Evolutionary conservation across 2,329 filamentous ascomycete species (phyloP), one percentile per base, ranked within the genome.

Genomic region (Paramyrothecium roridum): DNA sequence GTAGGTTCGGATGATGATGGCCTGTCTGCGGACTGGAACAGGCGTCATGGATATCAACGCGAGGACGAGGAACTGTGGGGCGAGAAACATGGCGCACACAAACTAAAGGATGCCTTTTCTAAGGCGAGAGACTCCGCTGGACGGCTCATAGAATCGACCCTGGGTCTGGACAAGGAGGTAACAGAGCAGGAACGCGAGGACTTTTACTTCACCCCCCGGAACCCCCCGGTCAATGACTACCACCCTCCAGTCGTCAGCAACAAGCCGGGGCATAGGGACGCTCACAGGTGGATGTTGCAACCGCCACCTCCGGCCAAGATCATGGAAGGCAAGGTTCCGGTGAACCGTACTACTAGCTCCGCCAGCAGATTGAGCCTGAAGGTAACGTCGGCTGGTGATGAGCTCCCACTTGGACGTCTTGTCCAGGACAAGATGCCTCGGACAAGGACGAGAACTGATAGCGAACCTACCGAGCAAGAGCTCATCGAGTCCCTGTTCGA

Each of bases 11-110:
- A 84, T 65, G 71, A 70, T n/a, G 70, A 69, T 48, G 56, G 54
- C 19, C 52, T 67, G 4, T 69, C 71, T 11, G 67, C 70, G 34
- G 87, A 86, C 50, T 92, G 89, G 89, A 93, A 95, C 66, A 80
- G 80, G 63, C 86, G 69, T 20, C 67, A 85, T 70, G 83, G 88
- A 58, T 93, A 96, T 69, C 90, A 96, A 70, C 81, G 92, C 53
- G 90, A 95, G 68, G 92, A 96, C 61, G 93, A 97, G 72, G 86
- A 90, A 60, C 79, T 96, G 7, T 96, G 91, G 90, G 91, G 91
- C 19, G 71, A 83, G 59, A 84, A 87, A 63, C 64, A 71, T 55
- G 78, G 82, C 49, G 49, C 23, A 20, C 81, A 86, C 63, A 79
- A 81, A 65, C 62, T 84, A 54, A 81, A 80, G 73, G 80, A 82